Evolutionary conservation across 352 stramenopile species (phyloP).

Genomic region (Phytophthora melonis): DNA sequence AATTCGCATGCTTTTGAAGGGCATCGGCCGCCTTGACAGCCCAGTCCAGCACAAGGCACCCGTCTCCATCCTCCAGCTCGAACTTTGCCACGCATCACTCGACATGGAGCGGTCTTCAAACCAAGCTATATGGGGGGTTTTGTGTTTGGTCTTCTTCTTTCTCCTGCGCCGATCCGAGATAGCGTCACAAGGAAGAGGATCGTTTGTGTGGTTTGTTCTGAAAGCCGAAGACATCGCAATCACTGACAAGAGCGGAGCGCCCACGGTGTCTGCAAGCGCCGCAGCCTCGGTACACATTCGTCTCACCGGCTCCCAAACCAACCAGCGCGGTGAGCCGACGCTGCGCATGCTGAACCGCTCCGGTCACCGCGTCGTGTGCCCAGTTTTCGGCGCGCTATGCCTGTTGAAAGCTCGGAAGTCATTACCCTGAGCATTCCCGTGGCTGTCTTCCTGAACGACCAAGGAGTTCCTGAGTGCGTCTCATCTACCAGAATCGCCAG

Average conservation of each 20-base stretch:
- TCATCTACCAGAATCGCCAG: background rate
- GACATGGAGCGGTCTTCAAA: background rate
- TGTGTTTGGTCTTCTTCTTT: constrained; percentile 23
- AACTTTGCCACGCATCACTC: background rate
- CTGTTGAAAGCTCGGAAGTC: background rate
- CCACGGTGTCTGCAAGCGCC: background rate
- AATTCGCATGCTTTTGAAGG: constrained; percentile 9
- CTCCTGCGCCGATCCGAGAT: constrained; percentile 9
- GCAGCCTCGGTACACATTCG: constrained; percentile 5
- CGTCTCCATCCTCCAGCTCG: background rate
- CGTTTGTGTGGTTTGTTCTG: constrained; percentile 5
- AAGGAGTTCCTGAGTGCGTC: background rate
- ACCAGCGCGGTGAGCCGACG: constrained; percentile 5
- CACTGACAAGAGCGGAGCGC: background rate
- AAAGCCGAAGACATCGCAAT: constrained; percentile 7
- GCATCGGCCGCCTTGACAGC: background rate
- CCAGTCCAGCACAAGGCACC: constrained; percentile 6
- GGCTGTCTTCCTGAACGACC: background rate
- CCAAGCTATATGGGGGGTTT: constrained; percentile 4
- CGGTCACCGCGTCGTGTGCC: background rate
- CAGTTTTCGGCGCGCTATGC: constrained; percentile 1
- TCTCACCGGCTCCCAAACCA: constrained; percentile 6
- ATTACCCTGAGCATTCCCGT: constrained; percentile 1
- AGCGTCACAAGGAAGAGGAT: background rate
- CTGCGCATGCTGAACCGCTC: constrained; percentile 4